phyloP scores from a whole-genome alignment of 2,329 filamentous ascomycete genomes.

The Aspergillus melleus region DNA sequence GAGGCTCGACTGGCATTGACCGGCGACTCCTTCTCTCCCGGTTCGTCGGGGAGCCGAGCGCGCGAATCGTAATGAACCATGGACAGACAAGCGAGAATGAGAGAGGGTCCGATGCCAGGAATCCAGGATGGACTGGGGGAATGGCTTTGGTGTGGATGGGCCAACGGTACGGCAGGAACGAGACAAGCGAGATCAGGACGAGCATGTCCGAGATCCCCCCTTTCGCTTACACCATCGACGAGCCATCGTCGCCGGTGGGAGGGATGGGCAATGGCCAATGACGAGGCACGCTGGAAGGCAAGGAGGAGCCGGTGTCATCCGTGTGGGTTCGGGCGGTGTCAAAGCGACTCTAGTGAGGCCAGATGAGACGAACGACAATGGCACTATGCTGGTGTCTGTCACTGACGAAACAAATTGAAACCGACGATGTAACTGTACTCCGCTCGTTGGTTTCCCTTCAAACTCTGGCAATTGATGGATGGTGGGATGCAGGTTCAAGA shows the following conservation, averaged over 20 bases:
- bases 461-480: too few species aligned
- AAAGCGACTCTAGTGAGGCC: neutral
- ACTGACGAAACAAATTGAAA: neutral
- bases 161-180: constrained; percentile 31
- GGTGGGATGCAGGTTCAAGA: too few species aligned
- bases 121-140: constrained; percentile 2
- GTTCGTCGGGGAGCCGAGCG: constrained; percentile 14
- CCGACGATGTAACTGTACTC: neutral
- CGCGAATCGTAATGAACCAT: constrained; percentile 26
- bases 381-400: neutral
- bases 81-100: constrained; percentile 9
- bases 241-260: neutral
- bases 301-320: neutral
- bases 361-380: neutral
- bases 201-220: constrained; percentile 31
- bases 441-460: too few species aligned
- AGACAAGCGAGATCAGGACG: constrained; percentile 30
- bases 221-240: constrained; percentile 15
- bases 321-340: neutral
- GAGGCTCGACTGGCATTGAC: constrained; percentile 15
- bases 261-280: neutral
- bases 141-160: constrained; percentile 14
- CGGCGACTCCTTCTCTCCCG: constrained; percentile 23
- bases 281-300: neutral
- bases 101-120: constrained; percentile 7